Evolutionary conservation across 2,329 filamentous ascomycete genomes (phyloP).

Genomic region (Aspergillus proliferans): DNA sequence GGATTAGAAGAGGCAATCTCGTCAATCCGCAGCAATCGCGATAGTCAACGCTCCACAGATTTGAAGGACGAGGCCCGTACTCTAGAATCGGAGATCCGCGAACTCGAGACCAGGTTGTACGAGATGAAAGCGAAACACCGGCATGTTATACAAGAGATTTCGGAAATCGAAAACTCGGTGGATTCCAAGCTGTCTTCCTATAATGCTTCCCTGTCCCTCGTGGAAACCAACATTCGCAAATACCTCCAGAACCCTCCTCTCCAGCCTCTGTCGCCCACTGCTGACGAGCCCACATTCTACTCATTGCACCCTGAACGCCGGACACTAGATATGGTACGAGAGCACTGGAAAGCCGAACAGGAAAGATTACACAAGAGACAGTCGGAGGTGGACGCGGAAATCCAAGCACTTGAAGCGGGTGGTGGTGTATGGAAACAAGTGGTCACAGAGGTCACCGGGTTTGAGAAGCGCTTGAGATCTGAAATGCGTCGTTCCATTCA

Average conservation of each 20-base stretch:
- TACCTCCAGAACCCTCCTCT: slow-evolving; percentile 48
- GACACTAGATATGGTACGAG: slow-evolving; percentile 55
- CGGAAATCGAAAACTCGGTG: slow-evolving; percentile 50
- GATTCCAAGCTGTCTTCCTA: slow-evolving; percentile 56
- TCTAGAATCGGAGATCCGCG: slow-evolving; percentile 52
- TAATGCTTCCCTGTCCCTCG: slow-evolving; percentile 47
- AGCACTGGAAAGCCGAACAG: slow-evolving; percentile 50
- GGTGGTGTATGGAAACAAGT: slow-evolving; percentile 54
- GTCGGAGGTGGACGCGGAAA: slow-evolving; percentile 46
- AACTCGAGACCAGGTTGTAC: slow-evolving; percentile 50
- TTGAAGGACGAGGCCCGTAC: slow-evolving; percentile 47
- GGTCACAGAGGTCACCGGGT: slow-evolving; percentile 45
- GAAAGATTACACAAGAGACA: slow-evolving; percentile 40
- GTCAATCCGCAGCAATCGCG: slow-evolving; percentile 42
- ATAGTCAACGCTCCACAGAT: slow-evolving; percentile 37
- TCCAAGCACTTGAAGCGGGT: slow-evolving; percentile 53
- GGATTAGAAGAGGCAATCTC: slow-evolving; percentile 48
- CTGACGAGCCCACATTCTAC: slow-evolving; percentile 39
- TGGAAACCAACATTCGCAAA: slow-evolving; percentile 49
- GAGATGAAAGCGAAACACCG: slow-evolving; percentile 52
- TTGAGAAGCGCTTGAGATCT: slow-evolving; percentile 37
- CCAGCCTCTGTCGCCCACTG: slow-evolving; percentile 27
- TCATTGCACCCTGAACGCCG: slow-evolving; percentile 50
- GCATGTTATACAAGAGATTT: slow-evolving; percentile 47
- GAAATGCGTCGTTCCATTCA: slow-evolving; percentile 29